Evolutionary conservation across 768 basidiomycete species (phyloP).

Genomic region (Rhizopogon vesiculosus): DNA sequence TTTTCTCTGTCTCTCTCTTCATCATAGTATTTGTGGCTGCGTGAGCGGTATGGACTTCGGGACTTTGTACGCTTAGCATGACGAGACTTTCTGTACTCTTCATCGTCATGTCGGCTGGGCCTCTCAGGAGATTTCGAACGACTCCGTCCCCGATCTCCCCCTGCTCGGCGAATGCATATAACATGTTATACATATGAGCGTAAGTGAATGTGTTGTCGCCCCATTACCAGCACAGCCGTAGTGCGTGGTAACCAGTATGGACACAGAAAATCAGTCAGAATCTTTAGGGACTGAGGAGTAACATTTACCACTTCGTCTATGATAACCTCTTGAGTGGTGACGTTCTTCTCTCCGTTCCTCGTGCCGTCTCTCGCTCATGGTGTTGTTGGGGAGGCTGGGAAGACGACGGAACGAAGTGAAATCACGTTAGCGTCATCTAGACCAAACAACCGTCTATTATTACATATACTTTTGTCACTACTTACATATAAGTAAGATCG

Average conservation of each 20-base stretch:
- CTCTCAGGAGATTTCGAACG: slow-evolving; percentile 22
- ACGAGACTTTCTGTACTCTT: slow-evolving; percentile 5
- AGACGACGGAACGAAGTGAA: no score
- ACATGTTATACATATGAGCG: neutral
- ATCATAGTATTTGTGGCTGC: neutral
- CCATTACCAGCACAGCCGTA: slow-evolving; percentile 9
- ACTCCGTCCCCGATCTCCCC: slow-evolving; percentile 14
- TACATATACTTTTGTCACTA: no score
- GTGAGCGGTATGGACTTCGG: slow-evolving; percentile 11
- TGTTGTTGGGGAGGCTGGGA: neutral
- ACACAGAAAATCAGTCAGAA: slow-evolving; percentile 17
- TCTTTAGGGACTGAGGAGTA: neutral
- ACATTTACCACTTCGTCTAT: slow-evolving; percentile 21
- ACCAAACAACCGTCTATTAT: no score
- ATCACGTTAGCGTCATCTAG: no score
- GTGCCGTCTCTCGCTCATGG: slow-evolving; percentile 11
- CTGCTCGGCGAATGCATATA: slow-evolving; percentile 6
- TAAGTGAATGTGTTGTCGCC: slow-evolving; percentile 10
- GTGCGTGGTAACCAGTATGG: slow-evolving; percentile 21
- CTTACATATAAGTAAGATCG: no score
- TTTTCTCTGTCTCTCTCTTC: slow-evolving; percentile 2
- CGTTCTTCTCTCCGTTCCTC: neutral
- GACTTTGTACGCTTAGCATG: slow-evolving; percentile 19
- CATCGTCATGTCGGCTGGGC: slow-evolving; percentile 5
- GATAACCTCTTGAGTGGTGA: slow-evolving; percentile 1